Base-by-base conservation (phyloP, 1,284 basidiomycete species). In the Trametes sp. region DNA sequence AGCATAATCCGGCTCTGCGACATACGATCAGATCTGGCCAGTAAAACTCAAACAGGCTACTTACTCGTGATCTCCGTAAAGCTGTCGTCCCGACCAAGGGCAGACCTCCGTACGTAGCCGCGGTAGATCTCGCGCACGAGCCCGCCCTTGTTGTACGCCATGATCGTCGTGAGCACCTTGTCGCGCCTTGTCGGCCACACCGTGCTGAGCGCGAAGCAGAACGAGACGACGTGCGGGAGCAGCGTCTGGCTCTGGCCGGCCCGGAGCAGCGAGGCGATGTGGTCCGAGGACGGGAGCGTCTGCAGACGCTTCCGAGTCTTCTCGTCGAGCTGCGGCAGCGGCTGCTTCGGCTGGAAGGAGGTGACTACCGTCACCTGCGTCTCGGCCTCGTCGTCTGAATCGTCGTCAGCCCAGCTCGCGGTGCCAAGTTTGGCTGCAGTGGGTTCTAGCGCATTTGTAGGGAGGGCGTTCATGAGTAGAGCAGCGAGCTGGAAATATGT, bases 111-210 rank as follows among this genome's bases (percentile, higher is more conserved):
- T 1, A 96, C 87, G 58, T 86, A 86, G 1, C 82, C 81, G 14
- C 92, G 80, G 76, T 90, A 96, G 29, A 96, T 78, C 71, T 93
- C 87, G 41, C 92, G 84, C 3, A 94, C 80, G 7, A 96, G 75
- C 0, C 86, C 86, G 0, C 86, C 84, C 1, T 83, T 81, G 9
- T 81, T 80, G 59, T 78, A 80, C n/a, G 80, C 79, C 3, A 86
- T 76, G 7, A 87, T 73, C 0, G 78, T 75, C 14, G 81, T 78
- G 7, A 89, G 77, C 0, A 89, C 75, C 49, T 79, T 77, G 57
- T 89, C 87, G 67, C 82, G 81, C 54, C 81, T 77, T 2, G 81
- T 74, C 0, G 92, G 86, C 82, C 91, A 92, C 0, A 84, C 77
- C 0, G 79, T 75, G 29, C 80, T 81, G 31, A 93, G 74, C 3